Conservation (phyloP, 306 rosid species). For the Macrotyloma uniflorum region DNA sequence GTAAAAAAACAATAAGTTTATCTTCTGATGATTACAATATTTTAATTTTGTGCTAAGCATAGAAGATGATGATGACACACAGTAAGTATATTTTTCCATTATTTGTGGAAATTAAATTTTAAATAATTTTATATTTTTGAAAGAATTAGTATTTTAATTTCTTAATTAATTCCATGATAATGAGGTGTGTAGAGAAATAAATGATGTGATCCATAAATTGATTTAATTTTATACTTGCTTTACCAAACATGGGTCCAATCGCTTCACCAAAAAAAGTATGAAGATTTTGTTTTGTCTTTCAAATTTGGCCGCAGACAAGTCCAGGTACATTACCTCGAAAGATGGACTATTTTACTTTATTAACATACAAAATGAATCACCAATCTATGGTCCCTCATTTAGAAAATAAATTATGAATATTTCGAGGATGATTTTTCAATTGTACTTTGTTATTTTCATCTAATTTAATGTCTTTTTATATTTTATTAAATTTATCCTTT, state of each 20-base stretch:
- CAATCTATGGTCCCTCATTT: not conserved
- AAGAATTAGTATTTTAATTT: too few species aligned
- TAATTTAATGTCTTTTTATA: not conserved
- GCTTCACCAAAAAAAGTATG: not conserved
- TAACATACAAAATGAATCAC: not conserved
- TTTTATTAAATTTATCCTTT: not conserved
- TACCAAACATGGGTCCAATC: not conserved
- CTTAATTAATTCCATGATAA: too few species aligned
- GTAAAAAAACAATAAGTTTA: too few species aligned
- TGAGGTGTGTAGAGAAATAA: too few species aligned
- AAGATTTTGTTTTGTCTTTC: not conserved
- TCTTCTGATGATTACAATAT: too few species aligned
- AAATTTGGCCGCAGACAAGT: not conserved
- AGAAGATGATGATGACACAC: too few species aligned
- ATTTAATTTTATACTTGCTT: not conserved
- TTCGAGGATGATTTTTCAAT: not conserved
- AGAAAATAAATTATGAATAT: not conserved
- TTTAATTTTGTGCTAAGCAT: too few species aligned
- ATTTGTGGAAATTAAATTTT: too few species aligned
- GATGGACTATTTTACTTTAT: too few species aligned
- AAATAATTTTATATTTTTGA: too few species aligned
- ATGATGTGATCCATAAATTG: not conserved
- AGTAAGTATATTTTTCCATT: too few species aligned
- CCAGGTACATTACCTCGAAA: not conserved
- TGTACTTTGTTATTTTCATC: not conserved